phyloP scores from a whole-genome alignment of 169 alveolate genomes.

The Plasmodium coatneyi region DNA sequence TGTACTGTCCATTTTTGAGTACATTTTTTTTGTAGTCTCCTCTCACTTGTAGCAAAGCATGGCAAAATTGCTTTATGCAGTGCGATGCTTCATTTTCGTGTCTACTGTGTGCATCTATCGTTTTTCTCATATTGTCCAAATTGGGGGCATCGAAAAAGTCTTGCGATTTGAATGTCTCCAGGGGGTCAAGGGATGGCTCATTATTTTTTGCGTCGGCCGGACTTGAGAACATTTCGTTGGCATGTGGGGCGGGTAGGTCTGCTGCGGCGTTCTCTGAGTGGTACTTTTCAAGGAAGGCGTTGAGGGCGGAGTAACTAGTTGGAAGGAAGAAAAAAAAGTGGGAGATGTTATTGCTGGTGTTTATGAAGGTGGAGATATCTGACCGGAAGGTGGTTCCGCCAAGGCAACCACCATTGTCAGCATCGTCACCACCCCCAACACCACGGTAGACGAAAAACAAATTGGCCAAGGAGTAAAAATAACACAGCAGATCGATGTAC shows the following conservation, averaged over 20 bases:
- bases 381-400: neutral
- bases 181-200: neutral
- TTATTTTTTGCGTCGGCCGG: neutral
- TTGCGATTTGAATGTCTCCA: neutral
- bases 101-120: neutral
- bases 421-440: neutral
- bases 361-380: constrained; percentile 48
- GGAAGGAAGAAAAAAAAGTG: constrained; percentile 64
- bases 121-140: neutral
- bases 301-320: constrained; percentile 30
- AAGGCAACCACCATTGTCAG: neutral
- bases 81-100: neutral
- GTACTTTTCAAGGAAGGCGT: constrained; percentile 12
- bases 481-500: constrained; percentile 8
- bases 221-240: neutral
- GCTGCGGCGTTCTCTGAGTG: neutral
- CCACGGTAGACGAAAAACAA: constrained; percentile 16
- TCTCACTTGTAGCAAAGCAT: neutral
- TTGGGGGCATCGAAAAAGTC: neutral
- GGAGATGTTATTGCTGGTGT: constrained; percentile 29
- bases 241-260: neutral
- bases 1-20: too few relatives aligned
- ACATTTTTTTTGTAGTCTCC: neutral
- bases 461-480: constrained; percentile 18
- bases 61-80: neutral